phyloP scores from a whole-genome alignment of 768 basidiomycete species.

The Suillus paluster region DNA sequence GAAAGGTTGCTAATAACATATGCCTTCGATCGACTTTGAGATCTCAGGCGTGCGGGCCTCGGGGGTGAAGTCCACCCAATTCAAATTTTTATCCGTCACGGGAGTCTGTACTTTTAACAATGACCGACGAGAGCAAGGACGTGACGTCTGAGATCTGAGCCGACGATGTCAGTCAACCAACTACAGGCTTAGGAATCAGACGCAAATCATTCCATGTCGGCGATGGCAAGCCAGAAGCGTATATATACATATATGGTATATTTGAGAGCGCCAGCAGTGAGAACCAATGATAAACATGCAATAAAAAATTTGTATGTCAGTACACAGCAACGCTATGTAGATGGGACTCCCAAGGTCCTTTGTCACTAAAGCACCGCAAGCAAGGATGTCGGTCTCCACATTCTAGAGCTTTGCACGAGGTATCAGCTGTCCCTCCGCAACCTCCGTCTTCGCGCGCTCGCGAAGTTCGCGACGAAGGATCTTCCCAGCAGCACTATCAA shows the following conservation, averaged over 20 bases:
- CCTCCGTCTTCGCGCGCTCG: conserved; percentile 64
- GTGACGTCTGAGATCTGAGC: neutral
- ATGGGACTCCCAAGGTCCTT: neutral
- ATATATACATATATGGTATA: neutral
- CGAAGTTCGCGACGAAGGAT: conserved; percentile 82
- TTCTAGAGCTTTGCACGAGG: conserved; percentile 20
- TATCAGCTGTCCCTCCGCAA: conserved; percentile 28
- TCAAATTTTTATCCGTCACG: neutral
- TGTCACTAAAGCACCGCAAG: neutral
- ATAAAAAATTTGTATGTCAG: neutral
- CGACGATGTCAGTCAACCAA: neutral
- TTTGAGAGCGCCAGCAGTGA: neutral
- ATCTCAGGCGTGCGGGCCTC: too few relatives aligned
- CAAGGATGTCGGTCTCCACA: neutral
- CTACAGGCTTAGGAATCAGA: neutral
- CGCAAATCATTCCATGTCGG: neutral
- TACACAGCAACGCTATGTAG: neutral
- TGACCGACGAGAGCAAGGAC: neutral
- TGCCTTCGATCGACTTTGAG: too few relatives aligned
- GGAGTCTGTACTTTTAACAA: neutral
- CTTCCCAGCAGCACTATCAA: conserved; percentile 78
- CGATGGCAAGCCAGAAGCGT: neutral
- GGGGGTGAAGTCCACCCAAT: neutral
- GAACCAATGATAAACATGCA: neutral
- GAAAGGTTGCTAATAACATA: too few relatives aligned